Evolutionary conservation across 805 yeast species (phyloP).

Genomic region (Saccharomycopsis malanga): DNA sequence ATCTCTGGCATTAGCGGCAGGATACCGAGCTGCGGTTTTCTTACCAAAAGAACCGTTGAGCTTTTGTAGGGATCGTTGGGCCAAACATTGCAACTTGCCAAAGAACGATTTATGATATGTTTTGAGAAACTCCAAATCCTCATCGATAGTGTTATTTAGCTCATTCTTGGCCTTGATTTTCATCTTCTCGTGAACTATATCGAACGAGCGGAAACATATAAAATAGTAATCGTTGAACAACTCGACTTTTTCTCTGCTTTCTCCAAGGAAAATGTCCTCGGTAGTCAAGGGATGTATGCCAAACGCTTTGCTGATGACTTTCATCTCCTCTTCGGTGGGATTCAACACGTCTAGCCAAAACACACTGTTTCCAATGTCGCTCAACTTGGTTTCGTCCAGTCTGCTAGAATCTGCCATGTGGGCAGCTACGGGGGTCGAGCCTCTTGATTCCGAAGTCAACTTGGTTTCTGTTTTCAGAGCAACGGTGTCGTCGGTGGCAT

Average conservation of each 20-base stretch:
- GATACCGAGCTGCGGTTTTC: no score
- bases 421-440: slow-evolving; percentile 12
- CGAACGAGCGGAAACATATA: slow-evolving; percentile 96
- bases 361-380: slow-evolving; percentile 1
- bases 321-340: slow-evolving; percentile 95
- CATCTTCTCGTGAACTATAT: slow-evolving; percentile 40
- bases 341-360: slow-evolving; percentile 85
- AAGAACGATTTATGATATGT: neutral
- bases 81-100: no score
- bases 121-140: neutral
- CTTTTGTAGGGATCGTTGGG: no score
- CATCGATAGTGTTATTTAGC: neutral
- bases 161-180: slow-evolving; percentile 11
- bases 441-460: no score
- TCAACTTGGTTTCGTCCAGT: neutral
- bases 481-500: neutral
- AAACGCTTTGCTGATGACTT: slow-evolving; percentile 82
- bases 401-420: slow-evolving; percentile 5
- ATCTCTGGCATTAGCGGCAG: neutral
- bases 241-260: slow-evolving; percentile 95
- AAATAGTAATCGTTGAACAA: slow-evolving; percentile 83
- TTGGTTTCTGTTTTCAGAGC: no score
- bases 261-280: slow-evolving; percentile 95
- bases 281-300: slow-evolving; percentile 97
- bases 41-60: no score